A percentile compares a stretch with the other conserved stretches of the same genome.
Evolutionary conservation across 1,284 basidiomycete species (phyloP).

Genomic region (Rhodotorula glutinis): DNA sequence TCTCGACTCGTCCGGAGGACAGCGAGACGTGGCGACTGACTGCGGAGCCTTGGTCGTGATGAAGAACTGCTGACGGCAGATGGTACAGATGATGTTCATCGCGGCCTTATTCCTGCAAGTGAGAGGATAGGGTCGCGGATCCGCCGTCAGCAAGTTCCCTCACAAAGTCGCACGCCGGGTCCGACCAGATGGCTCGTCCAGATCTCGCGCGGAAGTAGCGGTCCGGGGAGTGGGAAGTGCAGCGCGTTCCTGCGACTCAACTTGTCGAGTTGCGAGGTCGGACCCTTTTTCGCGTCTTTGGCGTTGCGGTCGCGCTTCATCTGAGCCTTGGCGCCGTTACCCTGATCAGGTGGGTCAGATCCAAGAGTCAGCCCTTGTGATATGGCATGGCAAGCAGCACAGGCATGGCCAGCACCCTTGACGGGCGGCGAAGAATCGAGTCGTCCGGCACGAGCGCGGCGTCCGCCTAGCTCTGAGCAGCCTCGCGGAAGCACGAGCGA

Average conservation of each 20-base stretch:
- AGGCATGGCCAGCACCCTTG: too few relatives aligned
- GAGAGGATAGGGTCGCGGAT: not conserved
- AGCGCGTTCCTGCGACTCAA: too few relatives aligned
- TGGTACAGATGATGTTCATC: slow-evolving; percentile 26
- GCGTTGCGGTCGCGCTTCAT: slow-evolving; percentile 25
- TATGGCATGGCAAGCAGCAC: too few relatives aligned
- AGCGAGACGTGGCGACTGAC: too few relatives aligned
- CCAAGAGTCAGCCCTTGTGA: not conserved
- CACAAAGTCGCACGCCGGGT: too few relatives aligned
- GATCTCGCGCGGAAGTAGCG: too few relatives aligned
- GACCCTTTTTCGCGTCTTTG: slow-evolving; percentile 24
- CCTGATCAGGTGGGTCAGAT: slow-evolving; percentile 11
- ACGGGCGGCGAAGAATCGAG: too few relatives aligned
- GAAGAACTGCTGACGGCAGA: slow-evolving; percentile 28
- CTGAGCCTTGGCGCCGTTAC: slow-evolving; percentile 29
- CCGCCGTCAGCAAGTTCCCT: too few relatives aligned
- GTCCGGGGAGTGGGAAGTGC: too few relatives aligned
- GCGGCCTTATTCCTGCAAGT: slow-evolving; percentile 15
- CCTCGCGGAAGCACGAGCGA: not conserved
- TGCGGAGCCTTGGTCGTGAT: slow-evolving; percentile 3
- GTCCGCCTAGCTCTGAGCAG: not conserved
- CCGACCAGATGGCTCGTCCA: too few relatives aligned
- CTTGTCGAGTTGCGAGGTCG: slow-evolving; percentile 20
- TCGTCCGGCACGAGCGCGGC: not conserved
- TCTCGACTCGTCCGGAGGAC: not conserved